These are phyloP conservation scores for Aspergillus panamensis DNA, from an alignment of 495 filamentous ascomycete genomes.

Conservation along the genomic window DNA sequence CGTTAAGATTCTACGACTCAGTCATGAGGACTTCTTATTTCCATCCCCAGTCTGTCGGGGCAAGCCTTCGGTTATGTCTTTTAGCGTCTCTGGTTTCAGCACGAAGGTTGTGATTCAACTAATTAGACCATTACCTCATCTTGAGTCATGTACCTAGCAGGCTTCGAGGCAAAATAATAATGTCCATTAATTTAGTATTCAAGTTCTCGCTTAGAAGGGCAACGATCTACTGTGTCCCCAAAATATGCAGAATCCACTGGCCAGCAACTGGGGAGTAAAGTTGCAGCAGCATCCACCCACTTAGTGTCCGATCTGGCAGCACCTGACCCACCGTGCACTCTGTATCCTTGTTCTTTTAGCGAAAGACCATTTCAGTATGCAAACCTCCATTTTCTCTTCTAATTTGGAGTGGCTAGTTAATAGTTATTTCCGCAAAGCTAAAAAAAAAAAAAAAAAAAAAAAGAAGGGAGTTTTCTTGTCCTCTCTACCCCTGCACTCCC, in stretches of 20 bases:
- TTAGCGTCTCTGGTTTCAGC: constrained; percentile 9
- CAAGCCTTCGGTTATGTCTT: constrained; percentile 8
- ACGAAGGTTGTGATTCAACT: constrained; percentile 5
- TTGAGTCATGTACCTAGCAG: constrained; percentile 12
- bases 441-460: too few relatives aligned
- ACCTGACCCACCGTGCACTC: background rate
- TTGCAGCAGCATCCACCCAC: constrained; percentile 15
- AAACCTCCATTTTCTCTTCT: too few relatives aligned
- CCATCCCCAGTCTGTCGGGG: constrained; percentile 5
- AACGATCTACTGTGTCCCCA: background rate
- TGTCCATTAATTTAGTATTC: background rate
- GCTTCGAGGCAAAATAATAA: constrained; percentile 7
- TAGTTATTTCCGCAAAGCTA: background rate
- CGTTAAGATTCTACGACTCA: constrained; percentile 6
- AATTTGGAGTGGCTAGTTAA: background rate
- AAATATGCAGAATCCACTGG: background rate
- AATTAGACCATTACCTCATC: constrained; percentile 8
- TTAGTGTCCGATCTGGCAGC: constrained; percentile 19
- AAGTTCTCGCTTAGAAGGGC: background rate
- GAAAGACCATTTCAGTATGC: background rate
- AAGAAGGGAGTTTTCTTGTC: too few relatives aligned
- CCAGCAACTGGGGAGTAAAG: constrained; percentile 12
- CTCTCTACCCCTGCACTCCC: too few relatives aligned
- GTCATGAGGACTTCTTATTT: constrained; percentile 1
- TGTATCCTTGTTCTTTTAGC: background rate